These are phyloP conservation scores for Penicillium coffeae DNA, from an alignment of 495 filamentous ascomycete genomes.

Conservation along the genomic window DNA sequence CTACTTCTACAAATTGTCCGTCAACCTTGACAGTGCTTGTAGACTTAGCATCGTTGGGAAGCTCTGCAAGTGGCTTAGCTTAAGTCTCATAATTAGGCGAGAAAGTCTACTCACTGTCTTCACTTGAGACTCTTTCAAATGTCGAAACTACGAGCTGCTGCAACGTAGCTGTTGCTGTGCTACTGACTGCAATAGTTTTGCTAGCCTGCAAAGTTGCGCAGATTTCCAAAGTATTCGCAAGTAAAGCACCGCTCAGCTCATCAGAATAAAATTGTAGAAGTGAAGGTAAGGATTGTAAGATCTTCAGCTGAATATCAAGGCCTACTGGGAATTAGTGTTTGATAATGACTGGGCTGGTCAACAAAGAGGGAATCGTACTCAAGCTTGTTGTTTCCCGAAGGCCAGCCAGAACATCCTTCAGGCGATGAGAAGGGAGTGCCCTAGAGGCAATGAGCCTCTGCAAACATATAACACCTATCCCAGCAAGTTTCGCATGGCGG, in stretches of 20 bases:
- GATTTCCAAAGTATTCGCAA: constrained; percentile 78
- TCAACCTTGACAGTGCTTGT: constrained; percentile 42
- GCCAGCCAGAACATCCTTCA: constrained; percentile 82
- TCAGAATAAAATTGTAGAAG: constrained; percentile 85
- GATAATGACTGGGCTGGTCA: not conserved
- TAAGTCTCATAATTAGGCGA: not conserved
- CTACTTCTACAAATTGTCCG: constrained; percentile 60
- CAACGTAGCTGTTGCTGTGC: constrained; percentile 89
- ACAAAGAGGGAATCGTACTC: constrained; percentile 34
- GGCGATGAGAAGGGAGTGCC: constrained; percentile 65
- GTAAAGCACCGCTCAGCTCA: constrained; percentile 73
- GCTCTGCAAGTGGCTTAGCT: constrained; percentile 53
- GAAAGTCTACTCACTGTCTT: constrained; percentile 53
- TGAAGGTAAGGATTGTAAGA: constrained; percentile 88
- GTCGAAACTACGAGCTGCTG: constrained; percentile 90
- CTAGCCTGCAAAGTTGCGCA: constrained; percentile 85
- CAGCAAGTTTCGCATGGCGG: constrained; percentile 81
- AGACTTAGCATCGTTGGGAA: constrained; percentile 40
- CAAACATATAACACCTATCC: constrained; percentile 79
- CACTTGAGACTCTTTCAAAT: constrained; percentile 82
- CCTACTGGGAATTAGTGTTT: constrained; percentile 47
- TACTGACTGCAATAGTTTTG: constrained; percentile 88
- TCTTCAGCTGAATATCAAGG: constrained; percentile 92
- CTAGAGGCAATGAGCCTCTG: constrained; percentile 80
- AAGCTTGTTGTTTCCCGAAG: constrained; percentile 73